phyloP scores from a whole-genome alignment of 805 yeast species.

The Lipomyces orientalis region DNA sequence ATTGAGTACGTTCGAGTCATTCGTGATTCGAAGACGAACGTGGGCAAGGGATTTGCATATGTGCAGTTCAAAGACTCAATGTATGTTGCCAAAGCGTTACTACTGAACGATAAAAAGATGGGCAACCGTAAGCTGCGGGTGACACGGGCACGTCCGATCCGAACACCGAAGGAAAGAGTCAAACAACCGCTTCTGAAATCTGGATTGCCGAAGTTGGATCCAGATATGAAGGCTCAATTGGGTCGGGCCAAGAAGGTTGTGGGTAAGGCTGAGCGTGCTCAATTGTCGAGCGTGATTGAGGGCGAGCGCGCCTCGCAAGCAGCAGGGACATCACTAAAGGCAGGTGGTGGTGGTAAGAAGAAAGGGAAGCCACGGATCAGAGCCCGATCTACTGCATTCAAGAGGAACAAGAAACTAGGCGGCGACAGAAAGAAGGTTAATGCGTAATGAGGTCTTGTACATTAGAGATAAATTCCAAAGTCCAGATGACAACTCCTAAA shows the following conservation, averaged over 20 bases:
- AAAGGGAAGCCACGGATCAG: conserved; percentile 62
- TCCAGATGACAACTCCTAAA: neutral
- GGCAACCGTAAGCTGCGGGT: conserved; percentile 71
- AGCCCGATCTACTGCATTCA: conserved; percentile 59
- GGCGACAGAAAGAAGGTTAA: neutral
- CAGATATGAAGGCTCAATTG: conserved; percentile 72
- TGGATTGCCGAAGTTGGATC: conserved; percentile 53
- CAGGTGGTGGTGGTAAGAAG: conserved; percentile 46
- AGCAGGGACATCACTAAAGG: conserved; percentile 27
- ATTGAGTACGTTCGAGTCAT: conserved; percentile 89
- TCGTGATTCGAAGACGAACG: conserved; percentile 89
- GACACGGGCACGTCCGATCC: conserved; percentile 61
- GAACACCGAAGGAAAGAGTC: conserved; percentile 8
- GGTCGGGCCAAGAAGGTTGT: conserved; percentile 80
- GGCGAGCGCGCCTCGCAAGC: conserved; percentile 44
- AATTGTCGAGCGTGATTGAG: conserved; percentile 51
- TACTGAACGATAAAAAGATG: conserved; percentile 72
- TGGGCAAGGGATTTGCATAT: conserved; percentile 97
- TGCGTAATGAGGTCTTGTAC: neutral
- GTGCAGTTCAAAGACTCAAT: conserved; percentile 76
- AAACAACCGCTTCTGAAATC: conserved; percentile 27
- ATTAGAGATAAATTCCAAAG: neutral
- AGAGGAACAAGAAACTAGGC: conserved; percentile 45
- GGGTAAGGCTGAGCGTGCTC: conserved; percentile 79
- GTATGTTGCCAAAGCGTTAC: conserved; percentile 79